Evolutionary conservation across 345 rosid species (phyloP), one percentile per base, ranked within the genome.

Genomic region (Camelina hispida): DNA sequence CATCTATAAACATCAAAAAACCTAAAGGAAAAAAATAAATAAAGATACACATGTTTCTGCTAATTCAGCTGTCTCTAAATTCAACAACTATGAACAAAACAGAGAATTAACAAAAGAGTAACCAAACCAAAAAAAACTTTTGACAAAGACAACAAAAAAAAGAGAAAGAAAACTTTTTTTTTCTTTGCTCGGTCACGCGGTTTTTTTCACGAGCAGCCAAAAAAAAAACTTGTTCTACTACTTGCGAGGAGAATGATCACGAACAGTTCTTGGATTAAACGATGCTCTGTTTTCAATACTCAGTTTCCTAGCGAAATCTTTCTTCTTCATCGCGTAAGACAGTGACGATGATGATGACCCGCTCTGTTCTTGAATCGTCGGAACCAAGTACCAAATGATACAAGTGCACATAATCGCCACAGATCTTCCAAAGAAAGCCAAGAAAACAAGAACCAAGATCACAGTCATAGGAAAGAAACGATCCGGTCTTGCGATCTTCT

Each of bases 391-490:
- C 97, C 97, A 92, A 34, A 82, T 87, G 1, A 87, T 40, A 52
- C 88, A 90, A 44, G 87, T 81, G 34, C 85, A 88, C 42, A 87
- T 14, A 20, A 87, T 81, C 2, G 86, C 86, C 15, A 79, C 81
- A 25, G 97, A 84, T 79, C 89, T 80, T 44, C 94, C 97, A 16
- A 87, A 87, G n/a, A 88, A 70, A 15, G 68, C 66, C 76, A 92
- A 50, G 12, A 88, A 81, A 35, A 90, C 14, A 73, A 92, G 68
- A 65, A 92, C 86, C 81, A 86, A 76, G 8, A 86, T 46, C 37
- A 83, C 9, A 2, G 78, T 82, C 55, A 82, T 71, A 9, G 93
- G 91, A 28, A 87, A 65, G 71, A 87, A 85, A 68, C 32, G 79
- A 8, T 78, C 63, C 23, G 94, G 88, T 74, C 76, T 63, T 56